Evolutionary conservation across 208 protist species (phyloP).

Genomic region (Trypanosoma rangeli): DNA sequence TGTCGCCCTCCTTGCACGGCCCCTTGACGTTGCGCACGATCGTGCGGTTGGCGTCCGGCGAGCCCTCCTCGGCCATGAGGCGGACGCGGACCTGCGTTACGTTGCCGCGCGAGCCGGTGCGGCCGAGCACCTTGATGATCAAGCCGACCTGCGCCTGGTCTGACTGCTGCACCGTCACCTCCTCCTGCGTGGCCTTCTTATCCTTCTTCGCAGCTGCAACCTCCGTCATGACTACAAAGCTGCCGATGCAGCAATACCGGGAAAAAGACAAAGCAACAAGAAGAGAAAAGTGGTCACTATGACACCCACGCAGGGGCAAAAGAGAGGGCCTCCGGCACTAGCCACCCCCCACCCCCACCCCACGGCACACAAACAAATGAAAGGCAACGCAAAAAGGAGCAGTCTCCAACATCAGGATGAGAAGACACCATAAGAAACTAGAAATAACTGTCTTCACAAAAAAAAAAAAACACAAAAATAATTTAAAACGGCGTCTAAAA

Average conservation of each 20-base stretch:
- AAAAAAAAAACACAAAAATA: conserved; percentile 17
- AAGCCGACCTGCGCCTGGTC: conserved; percentile 93
- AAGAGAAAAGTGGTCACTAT: not conserved
- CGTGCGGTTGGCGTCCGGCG: conserved; percentile 89
- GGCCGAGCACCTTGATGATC: conserved; percentile 98
- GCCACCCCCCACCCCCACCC: not conserved
- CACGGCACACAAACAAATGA: conserved; percentile 2
- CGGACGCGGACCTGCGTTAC: conserved; percentile 98
- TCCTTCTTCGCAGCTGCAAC: conserved; percentile 75
- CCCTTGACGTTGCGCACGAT: conserved; percentile 99
- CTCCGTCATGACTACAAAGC: conserved; percentile 32
- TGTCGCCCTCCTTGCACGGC: conserved; percentile 98
- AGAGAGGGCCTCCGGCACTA: not conserved
- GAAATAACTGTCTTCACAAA: conserved; percentile 13
- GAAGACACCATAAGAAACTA: not conserved
- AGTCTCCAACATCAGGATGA: not conserved
- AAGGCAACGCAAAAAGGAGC: not conserved
- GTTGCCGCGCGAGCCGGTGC: conserved; percentile 99
- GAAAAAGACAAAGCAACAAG: conserved; percentile 14
- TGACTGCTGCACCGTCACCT: conserved; percentile 62
- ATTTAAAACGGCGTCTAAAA: conserved; percentile 59
- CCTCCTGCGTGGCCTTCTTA: conserved; percentile 74
- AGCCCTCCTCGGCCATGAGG: conserved; percentile 92
- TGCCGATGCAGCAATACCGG: conserved; percentile 10
- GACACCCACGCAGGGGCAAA: not conserved